Evolutionary conservation across 31 red algal species (phyloP), one percentile per base, ranked within the genome.

Genomic region (Asparagopsis taxiformis): DNA sequence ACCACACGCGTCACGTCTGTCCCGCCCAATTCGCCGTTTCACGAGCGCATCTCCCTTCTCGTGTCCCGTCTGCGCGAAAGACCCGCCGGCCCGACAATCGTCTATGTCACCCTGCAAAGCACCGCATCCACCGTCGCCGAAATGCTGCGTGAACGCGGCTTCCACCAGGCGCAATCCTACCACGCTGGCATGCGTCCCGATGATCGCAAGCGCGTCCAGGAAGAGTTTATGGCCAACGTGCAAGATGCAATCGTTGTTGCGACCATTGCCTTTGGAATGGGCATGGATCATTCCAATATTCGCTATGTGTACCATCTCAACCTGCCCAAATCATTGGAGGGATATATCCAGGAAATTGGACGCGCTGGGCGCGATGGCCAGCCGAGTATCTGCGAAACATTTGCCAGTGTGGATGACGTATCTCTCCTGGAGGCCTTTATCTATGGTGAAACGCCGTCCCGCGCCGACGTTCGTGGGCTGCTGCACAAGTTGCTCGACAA

Each of bases 261-360:
- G 7, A 99, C 97, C 4, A 95, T 95, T 31, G 97, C 97, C 11
- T 99, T 99, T 55, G 97, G 97, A 44, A 99, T 99, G 97, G 97
- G 97, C 16, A 92, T 99, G 77, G 93, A 99, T 69, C 74, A 96
- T 70, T 38, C 77, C 17, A 75, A 79, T 52, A 77, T 99, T 55
- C 77, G 92, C 29, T 96, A 85, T 70, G 88, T 95, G 8, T 84
- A 85, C 51, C 92, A 99, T 65, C 74, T 87, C 19, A 90, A 88
- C 46, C 32, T 96, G 51, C 90, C 97, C 0, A 93, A 89, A 48
- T 74, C 61, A 36, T 37, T 95, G 2, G 97, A 93, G 34, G 67
- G 68, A 36, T 99, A 89, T 32, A 78, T 72, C 32, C 97, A 99
- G 77, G 88, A 99, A 52, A 92, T 87, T 58, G 97, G 97, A 3